Evolutionary conservation across 2,329 filamentous ascomycete species (phyloP).

Genomic region (Talaromyces sp.): DNA sequence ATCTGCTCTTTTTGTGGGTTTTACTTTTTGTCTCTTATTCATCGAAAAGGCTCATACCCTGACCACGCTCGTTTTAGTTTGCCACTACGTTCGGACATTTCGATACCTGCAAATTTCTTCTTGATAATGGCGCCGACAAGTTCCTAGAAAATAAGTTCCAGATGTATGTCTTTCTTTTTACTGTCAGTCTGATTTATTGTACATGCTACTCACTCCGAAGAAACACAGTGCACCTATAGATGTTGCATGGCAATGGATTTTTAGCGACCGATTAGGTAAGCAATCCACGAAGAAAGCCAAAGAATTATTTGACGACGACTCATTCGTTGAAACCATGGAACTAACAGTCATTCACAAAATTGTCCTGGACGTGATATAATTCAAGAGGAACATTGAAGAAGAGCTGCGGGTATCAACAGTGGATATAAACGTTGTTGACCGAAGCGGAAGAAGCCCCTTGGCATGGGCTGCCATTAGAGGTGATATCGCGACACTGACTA

Average conservation of each 20-base stretch:
- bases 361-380: background rate
- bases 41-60: background rate
- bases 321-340: background rate
- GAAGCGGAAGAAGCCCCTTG: background rate
- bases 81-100: background rate
- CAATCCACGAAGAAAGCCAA: background rate
- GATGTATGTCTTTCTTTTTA: background rate
- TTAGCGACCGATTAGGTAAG: background rate
- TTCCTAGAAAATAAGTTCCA: background rate
- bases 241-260: background rate
- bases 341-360: background rate
- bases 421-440: background rate
- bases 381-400: background rate
- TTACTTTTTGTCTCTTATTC: background rate
- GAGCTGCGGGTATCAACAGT: background rate
- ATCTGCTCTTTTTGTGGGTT: background rate
- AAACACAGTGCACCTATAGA: background rate
- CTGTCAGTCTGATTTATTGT: background rate
- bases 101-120: background rate
- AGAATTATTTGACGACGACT: background rate
- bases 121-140: constrained; percentile 2
- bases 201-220: background rate
- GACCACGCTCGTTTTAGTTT: background rate
- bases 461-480: background rate
- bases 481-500: background rate